Base-by-base conservation (phyloP, 805 yeast genomes). In the Hanseniaspora guilliermondii region DNA sequence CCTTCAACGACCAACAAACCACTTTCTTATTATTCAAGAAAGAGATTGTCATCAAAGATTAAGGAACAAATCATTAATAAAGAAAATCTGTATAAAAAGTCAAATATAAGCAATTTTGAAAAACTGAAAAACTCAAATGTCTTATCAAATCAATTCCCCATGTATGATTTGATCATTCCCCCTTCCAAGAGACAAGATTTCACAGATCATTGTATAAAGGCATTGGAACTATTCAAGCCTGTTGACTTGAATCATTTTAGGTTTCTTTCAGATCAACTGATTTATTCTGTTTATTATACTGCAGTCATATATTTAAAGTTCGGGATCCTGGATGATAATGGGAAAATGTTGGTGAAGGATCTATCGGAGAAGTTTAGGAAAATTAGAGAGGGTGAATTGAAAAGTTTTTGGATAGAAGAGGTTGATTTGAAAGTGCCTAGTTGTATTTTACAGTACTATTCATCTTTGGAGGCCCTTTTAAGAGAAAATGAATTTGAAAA, bases 331-430 rank as follows among this genome's bases (percentile, higher is more conserved):
- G 50, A 56, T 46, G 47, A 47, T 19, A 30, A 49, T 9, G 55
- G 55, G 4, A 52, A 41, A 27, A 9, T 40, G 12, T 21, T 52
- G 36, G 60, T 61, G 44, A 61, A 60, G 50, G 52, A 58, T 22
- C 42, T 60, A n/a, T 60, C 60, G 16, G 54, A 58, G 35, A 57
- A 62, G n/a, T 57, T 61, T 8, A 62, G 60, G 30, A 58, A 56
- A 45, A 60, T 61, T 12, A 55, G 64, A 42, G 61, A 59, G 36
- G 60, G 60, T 21, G 64, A 61, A 42, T 44, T 61, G 30, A 61
- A 60, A 56, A 59, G 62, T 32, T 61, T 61, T 41, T 61, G 64
- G 64, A 62, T 61, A 11, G 64, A 61, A 48, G 64, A 61, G 46
- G 63, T 61, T n/a, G 64, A 61, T 53, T 55, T 61, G 24, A 57